phyloP scores from a whole-genome alignment of 306 rosid genomes.

The Lathyrus oleraceus region DNA sequence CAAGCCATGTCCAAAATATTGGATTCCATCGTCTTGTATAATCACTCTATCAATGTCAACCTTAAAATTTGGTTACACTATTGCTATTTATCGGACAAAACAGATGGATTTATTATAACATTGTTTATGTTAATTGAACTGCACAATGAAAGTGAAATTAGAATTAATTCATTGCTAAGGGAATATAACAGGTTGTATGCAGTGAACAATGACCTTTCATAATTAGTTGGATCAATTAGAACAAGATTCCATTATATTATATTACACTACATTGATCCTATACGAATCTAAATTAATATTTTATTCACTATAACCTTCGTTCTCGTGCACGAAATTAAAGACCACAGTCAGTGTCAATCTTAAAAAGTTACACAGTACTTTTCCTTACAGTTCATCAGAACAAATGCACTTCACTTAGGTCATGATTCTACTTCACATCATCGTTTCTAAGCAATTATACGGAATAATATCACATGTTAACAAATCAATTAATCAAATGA shows the following conservation, averaged over 20 bases:
- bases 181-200: constrained; percentile 30
- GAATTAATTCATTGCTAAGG: constrained; percentile 4
- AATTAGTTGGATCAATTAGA: constrained; percentile 29
- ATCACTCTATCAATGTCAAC: constrained; percentile 35
- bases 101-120: constrained; percentile 4
- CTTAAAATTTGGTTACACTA: constrained; percentile 20
- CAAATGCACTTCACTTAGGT: constrained; percentile 38
- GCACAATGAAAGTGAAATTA: constrained; percentile 21
- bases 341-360: constrained; percentile 26
- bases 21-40: constrained; percentile 26
- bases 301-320: constrained; percentile 22
- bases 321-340: constrained; percentile 32
- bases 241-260: constrained; percentile 19
- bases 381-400: constrained; percentile 44
- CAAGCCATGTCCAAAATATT: not conserved
- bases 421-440: constrained; percentile 34
- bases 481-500: not conserved
- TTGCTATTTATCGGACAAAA: constrained; percentile 15
- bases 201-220: constrained; percentile 25
- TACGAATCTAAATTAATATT: constrained; percentile 43
- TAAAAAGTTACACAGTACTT: constrained; percentile 29
- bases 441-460: not conserved
- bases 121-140: not conserved
- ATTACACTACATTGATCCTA: constrained; percentile 20
- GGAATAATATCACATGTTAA: not conserved